These are phyloP conservation scores for Malassezia pachydermatis DNA, from an alignment of 1,284 basidiomycete species.

Conservation along the genomic window DNA sequence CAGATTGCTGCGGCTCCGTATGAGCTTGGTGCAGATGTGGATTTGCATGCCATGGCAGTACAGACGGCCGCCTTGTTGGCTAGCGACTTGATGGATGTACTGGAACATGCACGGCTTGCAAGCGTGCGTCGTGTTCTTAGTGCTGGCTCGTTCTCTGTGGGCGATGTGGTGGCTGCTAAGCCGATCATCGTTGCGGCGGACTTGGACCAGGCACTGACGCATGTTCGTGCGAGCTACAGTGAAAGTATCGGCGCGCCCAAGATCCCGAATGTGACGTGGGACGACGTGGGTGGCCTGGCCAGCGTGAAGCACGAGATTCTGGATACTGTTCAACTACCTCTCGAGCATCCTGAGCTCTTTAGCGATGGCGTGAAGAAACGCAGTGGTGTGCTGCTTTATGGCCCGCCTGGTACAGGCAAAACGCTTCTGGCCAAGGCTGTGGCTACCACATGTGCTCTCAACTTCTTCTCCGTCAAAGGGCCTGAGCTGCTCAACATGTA, in stretches of 20 bases:
- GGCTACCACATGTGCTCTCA: slow-evolving; percentile 55
- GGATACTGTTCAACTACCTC: slow-evolving; percentile 89
- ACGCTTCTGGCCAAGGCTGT: slow-evolving; percentile 56
- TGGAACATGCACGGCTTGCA: slow-evolving; percentile 57
- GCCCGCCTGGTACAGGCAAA: slow-evolving; percentile 51
- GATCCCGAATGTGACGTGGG: slow-evolving; percentile 93
- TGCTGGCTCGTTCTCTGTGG: slow-evolving; percentile 8
- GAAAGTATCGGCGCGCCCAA: slow-evolving; percentile 91
- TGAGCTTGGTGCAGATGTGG: slow-evolving; percentile 66
- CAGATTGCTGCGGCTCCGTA: slow-evolving; percentile 50
- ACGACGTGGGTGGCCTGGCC: slow-evolving; percentile 87
- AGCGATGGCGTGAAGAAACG: slow-evolving; percentile 86
- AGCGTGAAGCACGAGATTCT: slow-evolving; percentile 84
- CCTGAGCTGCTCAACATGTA: slow-evolving; percentile 52
- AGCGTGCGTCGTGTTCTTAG: slow-evolving; percentile 54
- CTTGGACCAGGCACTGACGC: slow-evolving; percentile 64
- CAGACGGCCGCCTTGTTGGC: slow-evolving; percentile 88
- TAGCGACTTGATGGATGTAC: slow-evolving; percentile 66
- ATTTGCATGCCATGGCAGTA: slow-evolving; percentile 61
- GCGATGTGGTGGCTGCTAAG: slow-evolving; percentile 51
- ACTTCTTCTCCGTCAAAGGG: slow-evolving; percentile 52
- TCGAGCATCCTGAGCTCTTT: slow-evolving; percentile 90
- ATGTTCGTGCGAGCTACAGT: slow-evolving; percentile 69
- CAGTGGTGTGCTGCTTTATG: slow-evolving; percentile 57
- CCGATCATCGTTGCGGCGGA: slow-evolving; percentile 60